Evolutionary conservation across 2,329 filamentous ascomycete species (phyloP), one percentile per base, ranked within the genome.

Genomic region (Penicillium sclerotiorum): DNA sequence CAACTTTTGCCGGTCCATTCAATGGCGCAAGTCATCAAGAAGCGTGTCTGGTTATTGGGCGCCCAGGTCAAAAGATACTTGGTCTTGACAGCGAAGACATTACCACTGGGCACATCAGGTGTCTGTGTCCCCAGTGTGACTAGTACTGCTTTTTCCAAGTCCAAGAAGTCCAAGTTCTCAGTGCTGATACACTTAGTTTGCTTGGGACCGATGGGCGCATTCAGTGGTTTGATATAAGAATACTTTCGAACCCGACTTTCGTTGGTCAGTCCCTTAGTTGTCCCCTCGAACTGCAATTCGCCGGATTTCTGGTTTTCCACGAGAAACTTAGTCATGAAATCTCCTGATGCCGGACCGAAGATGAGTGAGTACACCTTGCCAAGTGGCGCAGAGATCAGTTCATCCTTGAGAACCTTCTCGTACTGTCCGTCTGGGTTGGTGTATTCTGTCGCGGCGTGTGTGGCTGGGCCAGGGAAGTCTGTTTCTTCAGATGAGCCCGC

Each of bases 1-100:
- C 94, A 99, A 76, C 92, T 96, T 79, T 97, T 99, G 61, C 92
- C 92, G 3, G 87, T 87, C 95, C 95, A 99, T 66, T 99, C 95
- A 36, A 96, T 89, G 2, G 85, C 87, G 69, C 90, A 96, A 59
- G 87, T 96, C 74, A 93, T 87, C 54, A 94, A 84, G 23, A 99
- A 75, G 22, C 91, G 83, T 1, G 95, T 99, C 32, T 84, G 77
- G 63, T 96, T 96, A 55, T 86, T 87, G 43, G 94, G 85, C 4
- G 86, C 91, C 94, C 94, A 99, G 44, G 89, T 89, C 18, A 99
- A 79, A 65, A 95, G 96, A 66, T 97, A 99, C 61, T 88, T 89
- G 3, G 94, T 99, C 73, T 96, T 97, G 38, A 90, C 88, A 30
- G 83, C 82, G 66, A 99, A 99, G 3, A 95, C 83, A 65, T 91